phyloP scores from a whole-genome alignment of 129 eudicot species.

The Helianthus tuberosus region DNA sequence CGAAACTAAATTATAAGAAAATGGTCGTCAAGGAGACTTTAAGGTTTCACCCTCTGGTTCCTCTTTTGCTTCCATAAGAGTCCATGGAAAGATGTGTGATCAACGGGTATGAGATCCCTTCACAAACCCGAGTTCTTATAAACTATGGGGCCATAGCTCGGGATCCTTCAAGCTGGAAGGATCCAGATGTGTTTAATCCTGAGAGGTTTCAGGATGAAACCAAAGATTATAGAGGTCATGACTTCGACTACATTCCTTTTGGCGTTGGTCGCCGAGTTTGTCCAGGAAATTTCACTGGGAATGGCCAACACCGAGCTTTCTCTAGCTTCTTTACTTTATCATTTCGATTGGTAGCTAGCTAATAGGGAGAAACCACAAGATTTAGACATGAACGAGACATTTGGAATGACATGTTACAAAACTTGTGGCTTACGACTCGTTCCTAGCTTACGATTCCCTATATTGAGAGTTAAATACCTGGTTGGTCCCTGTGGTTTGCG shows the following conservation, averaged over 20 bases:
- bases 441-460: slow-evolving; percentile 13
- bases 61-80: no score
- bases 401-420: slow-evolving; percentile 14
- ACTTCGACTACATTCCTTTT: slow-evolving; percentile 40
- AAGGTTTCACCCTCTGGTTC: no score
- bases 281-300: slow-evolving; percentile 29
- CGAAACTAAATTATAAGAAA: slow-evolving; percentile 33
- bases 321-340: slow-evolving; percentile 41
- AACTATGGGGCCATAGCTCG: slow-evolving; percentile 41
- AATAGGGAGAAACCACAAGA: slow-evolving; percentile 25
- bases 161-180: slow-evolving; percentile 37
- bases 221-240: slow-evolving; percentile 26
- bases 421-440: slow-evolving; percentile 14
- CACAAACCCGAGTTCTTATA: slow-evolving; percentile 30
- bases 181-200: slow-evolving; percentile 32
- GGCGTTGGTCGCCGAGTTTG: slow-evolving; percentile 39
- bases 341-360: slow-evolving; percentile 36
- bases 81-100: slow-evolving; percentile 5
- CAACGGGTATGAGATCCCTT: background rate
- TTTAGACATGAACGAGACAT: slow-evolving; percentile 18
- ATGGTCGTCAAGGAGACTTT: slow-evolving; percentile 33
- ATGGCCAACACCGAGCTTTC: slow-evolving; percentile 39
- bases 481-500: no score
- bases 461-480: no score
- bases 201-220: slow-evolving; percentile 32